These are phyloP conservation scores for Rhodotorula sp. DNA, from an alignment of 1,284 basidiomycete genomes.

Conservation along the genomic window DNA sequence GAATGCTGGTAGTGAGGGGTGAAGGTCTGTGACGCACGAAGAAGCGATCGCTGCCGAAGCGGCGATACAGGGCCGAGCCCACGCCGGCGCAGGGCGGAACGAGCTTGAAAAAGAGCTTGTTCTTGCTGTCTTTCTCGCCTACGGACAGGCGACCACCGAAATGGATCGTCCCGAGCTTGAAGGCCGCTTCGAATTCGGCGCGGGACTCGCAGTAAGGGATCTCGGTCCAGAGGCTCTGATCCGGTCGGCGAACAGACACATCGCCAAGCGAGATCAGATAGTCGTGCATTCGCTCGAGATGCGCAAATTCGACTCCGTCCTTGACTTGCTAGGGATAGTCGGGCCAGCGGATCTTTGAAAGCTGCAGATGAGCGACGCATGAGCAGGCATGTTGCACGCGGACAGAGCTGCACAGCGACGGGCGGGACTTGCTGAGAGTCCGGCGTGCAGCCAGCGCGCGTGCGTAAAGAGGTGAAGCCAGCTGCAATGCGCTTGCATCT, in stretches of 20 bases:
- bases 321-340: constrained; percentile 1
- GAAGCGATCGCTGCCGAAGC: constrained; percentile 30
- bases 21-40: constrained; percentile 2
- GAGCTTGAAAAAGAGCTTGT: constrained; percentile 9
- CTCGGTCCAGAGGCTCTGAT: constrained; percentile 17
- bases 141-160: constrained; percentile 14
- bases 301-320: neutral
- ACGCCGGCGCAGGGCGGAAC: constrained; percentile 15
- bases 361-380: neutral
- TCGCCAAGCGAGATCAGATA: constrained; percentile 13
- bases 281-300: constrained; percentile 8
- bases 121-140: neutral
- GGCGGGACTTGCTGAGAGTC: constrained; percentile 5
- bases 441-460: constrained; percentile 26
- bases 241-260: neutral
- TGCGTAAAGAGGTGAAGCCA: constrained; percentile 33
- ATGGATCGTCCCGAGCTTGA: constrained; percentile 17
- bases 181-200: constrained; percentile 28
- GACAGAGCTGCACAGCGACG: no score
- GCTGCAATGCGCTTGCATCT: constrained; percentile 1
- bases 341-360: constrained; percentile 5
- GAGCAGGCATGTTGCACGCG: neutral
- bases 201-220: constrained; percentile 23
- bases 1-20: accelerated
- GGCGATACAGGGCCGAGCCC: constrained; percentile 17